Base-by-base conservation (phyloP, 768 basidiomycete genomes). In the Exsudoporus frostii region DNA sequence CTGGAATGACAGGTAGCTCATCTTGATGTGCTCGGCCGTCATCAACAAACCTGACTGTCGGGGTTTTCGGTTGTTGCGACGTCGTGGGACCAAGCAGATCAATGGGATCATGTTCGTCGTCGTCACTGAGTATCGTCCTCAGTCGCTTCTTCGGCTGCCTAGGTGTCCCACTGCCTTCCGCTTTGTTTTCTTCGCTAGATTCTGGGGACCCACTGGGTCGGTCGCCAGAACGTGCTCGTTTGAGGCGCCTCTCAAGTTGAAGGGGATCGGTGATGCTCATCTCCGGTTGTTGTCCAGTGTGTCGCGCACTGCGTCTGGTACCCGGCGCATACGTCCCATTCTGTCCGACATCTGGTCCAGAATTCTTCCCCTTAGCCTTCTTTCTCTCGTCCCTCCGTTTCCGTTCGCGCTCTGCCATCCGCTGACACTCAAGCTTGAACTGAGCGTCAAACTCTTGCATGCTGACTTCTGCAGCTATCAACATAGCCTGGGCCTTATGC, bases 401-500 rank as follows among this genome's bases (percentile, higher is more conserved):
- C 54, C 83, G 73, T 65, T 95, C 90, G 47, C 86, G 76, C 36
- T 71, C 78, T 14, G 91, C 88, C 90, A 95, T 94, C 57, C 90
- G 78, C 66, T 89, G 86, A 67, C 95, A 98, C 67, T 98, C 96
- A 27, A 84, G 53, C 46, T 76, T 75, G 67, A 97, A 88, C 48
- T 81, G 78, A 1, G 80, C 77, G 63, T 96, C 94, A 60, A 94
- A 92, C 63, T 90, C 89, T 61, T 89, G 83, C 50, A 92, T 82
- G 74, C 90, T 86, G 58, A 95, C 87, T 65, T 97, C 79, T 2
- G 90, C 79, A 17, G 90, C 88, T 22, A 84, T 92, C 56, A 85
- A 82, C 92, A 99, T 92, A 36, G 91, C 87, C 55, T 92, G 88
- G 0, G 96, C 91, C 56, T 86, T 88, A 63, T 82, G 80, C 39